Percentiles rank a stretch among this genome's conserved stretches.
Conservation (phyloP, 1,284 basidiomycete genomes). For the Ganoderma boninense region DNA sequence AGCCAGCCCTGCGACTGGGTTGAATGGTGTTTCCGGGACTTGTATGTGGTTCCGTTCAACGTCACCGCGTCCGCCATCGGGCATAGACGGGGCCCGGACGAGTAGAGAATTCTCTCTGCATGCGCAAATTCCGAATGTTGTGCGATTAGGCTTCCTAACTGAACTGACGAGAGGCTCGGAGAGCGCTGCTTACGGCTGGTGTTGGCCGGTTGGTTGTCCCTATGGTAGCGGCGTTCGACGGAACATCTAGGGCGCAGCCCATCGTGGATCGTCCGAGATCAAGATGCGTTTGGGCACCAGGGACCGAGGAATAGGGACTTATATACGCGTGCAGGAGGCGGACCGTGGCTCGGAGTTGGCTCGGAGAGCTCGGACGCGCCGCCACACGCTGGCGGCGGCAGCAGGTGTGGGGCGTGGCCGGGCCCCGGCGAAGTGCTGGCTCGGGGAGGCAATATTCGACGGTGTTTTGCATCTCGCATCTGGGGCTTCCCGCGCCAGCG, state of each 20-base stretch:
- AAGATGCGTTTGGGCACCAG: conserved; percentile 1
- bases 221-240: conserved; percentile 24
- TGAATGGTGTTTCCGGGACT: not conserved
- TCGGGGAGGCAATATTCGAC: not conserved
- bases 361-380: conserved; percentile 7
- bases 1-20: conserved; percentile 1
- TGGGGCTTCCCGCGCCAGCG: conserved; percentile 5
- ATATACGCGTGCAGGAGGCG: not conserved
- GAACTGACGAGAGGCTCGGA: not conserved
- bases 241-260: conserved; percentile 1
- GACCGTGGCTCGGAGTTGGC: conserved; percentile 13
- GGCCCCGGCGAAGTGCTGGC: not conserved
- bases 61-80: not conserved
- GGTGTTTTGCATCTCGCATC: conserved; percentile 5
- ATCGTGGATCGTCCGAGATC: conserved; percentile 1
- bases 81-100: not conserved
- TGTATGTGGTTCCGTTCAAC: not conserved
- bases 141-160: not conserved
- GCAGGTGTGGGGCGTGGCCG: not conserved
- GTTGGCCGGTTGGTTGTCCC: conserved; percentile 26
- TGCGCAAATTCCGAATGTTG: not conserved
- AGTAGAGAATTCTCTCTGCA: too few relatives aligned
- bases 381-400: not conserved
- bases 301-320: not conserved
- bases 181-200: not conserved